Base-by-base conservation (phyloP, 345 rosid species). In the Tarenaya hassleriana region DNA sequence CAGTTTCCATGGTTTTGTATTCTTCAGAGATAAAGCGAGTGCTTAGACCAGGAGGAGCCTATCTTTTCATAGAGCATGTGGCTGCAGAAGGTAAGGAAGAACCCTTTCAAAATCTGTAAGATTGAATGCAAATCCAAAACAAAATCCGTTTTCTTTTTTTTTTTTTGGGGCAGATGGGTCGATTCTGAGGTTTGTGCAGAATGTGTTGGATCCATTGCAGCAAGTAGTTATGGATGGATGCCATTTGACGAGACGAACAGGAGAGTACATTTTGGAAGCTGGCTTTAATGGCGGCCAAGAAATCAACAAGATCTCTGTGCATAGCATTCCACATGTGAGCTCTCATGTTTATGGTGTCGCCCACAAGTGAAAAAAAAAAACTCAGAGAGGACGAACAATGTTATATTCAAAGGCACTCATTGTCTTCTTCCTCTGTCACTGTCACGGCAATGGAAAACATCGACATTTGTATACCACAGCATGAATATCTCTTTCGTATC, bases 51-150 rank as follows among this genome's bases (percentile, higher is more conserved):
- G 90, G 81, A 21, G 95, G 90, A 37, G 27, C 20, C 38, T 89
- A 76, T 75, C n/a, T 86, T 33, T 86, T 89, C 51, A 71, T 89
- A 49, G 97, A 89, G 70, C 94, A 89, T 58, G 84, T 86, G 47
- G 90, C 90, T 20, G 95, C 97, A 48, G 27, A 79, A 77, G 95
- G 95, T 89, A 64, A 37, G 47, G n/a, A n/a, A n/a, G n/a, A n/a
- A n/a, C n/a, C n/a, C n/a, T n/a, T 1, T 50, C 34, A n/a, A 52
- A 39, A 6, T 33, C 51, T 44, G n/a, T 2, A 7, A 32, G 12
- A 24, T 35, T 14, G 9, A 13, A 48, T 7, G 14, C 12, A 8
- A 33, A 35, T 4, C 18, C n/a, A 7, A 3, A 6, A 0, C 10
- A 38, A 7, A n/a, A n/a, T n/a, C n/a, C n/a, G n/a, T n/a, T 37